phyloP scores from a whole-genome alignment of 1,139 yeast genomes.

The Wickerhamomyces sp. region DNA sequence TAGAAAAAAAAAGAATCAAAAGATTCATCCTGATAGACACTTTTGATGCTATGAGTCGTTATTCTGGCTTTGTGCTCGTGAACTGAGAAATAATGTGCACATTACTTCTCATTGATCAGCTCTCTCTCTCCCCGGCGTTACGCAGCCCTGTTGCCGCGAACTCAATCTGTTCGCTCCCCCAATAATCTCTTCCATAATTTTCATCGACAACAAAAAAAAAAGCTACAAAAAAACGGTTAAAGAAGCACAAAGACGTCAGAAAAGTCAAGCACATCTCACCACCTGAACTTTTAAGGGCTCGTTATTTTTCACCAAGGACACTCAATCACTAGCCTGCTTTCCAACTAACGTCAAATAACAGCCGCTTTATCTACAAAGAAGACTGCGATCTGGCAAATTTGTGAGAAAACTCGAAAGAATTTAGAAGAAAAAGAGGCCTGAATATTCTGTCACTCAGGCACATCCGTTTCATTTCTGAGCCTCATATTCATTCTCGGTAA shows the following conservation, averaged over 20 bases:
- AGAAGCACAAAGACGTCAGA: background rate
- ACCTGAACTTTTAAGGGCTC: background rate
- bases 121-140: too few species aligned
- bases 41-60: too few species aligned
- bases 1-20: too few species aligned
- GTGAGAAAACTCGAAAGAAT: background rate
- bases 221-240: background rate
- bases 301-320: background rate
- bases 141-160: background rate
- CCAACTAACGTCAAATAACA: too few species aligned
- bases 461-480: background rate
- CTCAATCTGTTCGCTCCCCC: background rate
- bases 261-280: background rate
- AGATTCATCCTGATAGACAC: too few species aligned
- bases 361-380: background rate
- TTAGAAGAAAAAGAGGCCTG: background rate
- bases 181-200: background rate
- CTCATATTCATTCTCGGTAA: background rate
- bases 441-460: background rate
- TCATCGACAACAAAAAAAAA: conserved; percentile 1
- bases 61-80: too few species aligned
- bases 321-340: too few species aligned
- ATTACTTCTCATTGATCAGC: too few species aligned
- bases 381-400: background rate
- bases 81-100: too few species aligned